A percentile compares a stretch with the other conserved stretches of the same genome.
Evolutionary conservation across 257 asterid genomes (phyloP).

Genomic region (Primulina eburnea): DNA sequence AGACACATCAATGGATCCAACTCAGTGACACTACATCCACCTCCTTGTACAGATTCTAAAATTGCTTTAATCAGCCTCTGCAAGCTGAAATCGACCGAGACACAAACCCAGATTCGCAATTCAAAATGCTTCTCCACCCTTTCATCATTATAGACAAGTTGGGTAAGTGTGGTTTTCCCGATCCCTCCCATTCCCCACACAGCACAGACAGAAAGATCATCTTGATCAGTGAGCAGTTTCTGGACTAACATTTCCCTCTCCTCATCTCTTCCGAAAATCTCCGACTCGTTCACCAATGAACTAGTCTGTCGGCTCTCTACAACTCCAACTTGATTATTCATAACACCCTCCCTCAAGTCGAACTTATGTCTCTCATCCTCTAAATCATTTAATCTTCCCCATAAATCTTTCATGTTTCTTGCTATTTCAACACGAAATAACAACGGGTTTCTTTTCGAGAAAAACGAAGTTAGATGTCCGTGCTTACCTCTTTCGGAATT

Average conservation of each 20-base stretch:
- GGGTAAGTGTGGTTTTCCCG: slow-evolving; percentile 37
- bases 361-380: not conserved
- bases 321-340: no score
- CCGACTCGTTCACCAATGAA: slow-evolving; percentile 28
- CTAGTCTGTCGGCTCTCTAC: not conserved
- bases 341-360: no score
- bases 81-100: slow-evolving; percentile 26
- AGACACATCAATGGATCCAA: slow-evolving; percentile 24
- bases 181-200: slow-evolving; percentile 37
- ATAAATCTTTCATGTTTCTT: not conserved
- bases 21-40: slow-evolving; percentile 5
- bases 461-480: not conserved
- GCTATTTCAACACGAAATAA: no score
- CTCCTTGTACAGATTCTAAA: slow-evolving; percentile 14
- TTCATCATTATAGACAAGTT: slow-evolving; percentile 29
- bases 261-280: slow-evolving; percentile 29
- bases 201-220: slow-evolving; percentile 26
- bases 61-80: slow-evolving; percentile 24
- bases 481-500: no score
- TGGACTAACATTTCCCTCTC: slow-evolving; percentile 29
- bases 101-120: slow-evolving; percentile 27
- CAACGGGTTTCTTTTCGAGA: no score
- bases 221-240: slow-evolving; percentile 10
- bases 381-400: not conserved
- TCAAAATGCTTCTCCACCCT: slow-evolving; percentile 25